Conservation (phyloP, 148 eudicot species). For the Linanthus parryae region DNA sequence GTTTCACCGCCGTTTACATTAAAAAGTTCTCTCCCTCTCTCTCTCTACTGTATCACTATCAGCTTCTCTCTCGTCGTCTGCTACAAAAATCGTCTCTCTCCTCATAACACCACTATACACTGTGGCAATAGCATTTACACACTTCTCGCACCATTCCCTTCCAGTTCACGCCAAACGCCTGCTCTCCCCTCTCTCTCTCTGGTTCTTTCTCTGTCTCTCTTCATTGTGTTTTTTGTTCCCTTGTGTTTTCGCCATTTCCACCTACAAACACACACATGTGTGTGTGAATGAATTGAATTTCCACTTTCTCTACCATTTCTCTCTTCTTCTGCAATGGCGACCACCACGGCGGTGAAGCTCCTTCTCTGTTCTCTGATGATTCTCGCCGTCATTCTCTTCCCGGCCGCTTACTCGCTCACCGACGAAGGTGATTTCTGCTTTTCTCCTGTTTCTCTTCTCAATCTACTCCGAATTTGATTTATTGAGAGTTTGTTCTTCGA, state of each 20-base stretch:
- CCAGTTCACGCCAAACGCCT: conserved; percentile 58
- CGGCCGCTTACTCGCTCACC: conserved; percentile 24
- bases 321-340: background rate
- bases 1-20: background rate
- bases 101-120: conserved; percentile 10
- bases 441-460: too few relatives aligned
- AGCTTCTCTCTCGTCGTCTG: too few relatives aligned
- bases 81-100: too few relatives aligned
- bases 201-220: conserved; percentile 4
- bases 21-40: background rate
- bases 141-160: conserved; percentile 20
- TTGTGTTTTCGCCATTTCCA: too few relatives aligned
- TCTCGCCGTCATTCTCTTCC: conserved; percentile 18
- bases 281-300: too few relatives aligned
- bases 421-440: conserved; percentile 43
- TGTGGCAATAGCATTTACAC: too few relatives aligned
- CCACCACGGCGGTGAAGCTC: background rate
- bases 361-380: conserved; percentile 9
- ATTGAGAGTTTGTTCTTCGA: too few relatives aligned
- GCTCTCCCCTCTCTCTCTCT: too few relatives aligned
- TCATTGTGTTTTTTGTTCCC: too few relatives aligned
- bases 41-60: background rate
- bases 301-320: background rate
- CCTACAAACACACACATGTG: too few relatives aligned
- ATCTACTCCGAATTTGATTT: too few relatives aligned